Evolutionary conservation across 306 rosid genomes (phyloP).

Genomic region (Calophaca sinica): DNA sequence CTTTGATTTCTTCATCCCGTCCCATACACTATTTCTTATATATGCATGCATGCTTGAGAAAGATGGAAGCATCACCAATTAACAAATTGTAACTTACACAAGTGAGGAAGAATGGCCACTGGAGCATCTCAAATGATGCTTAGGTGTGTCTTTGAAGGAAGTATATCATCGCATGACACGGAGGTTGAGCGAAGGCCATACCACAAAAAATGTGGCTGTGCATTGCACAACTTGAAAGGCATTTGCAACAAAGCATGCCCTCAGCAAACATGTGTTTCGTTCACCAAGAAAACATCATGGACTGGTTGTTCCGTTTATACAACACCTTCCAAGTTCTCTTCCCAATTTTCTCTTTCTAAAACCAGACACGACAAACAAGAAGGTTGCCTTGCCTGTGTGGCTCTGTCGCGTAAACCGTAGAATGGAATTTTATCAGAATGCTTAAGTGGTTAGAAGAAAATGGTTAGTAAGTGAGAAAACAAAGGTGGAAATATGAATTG

Average conservation of each 20-base stretch:
- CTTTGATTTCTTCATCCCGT: slow-evolving; percentile 45
- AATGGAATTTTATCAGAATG: background rate
- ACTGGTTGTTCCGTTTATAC: slow-evolving; percentile 26
- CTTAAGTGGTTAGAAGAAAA: too few species aligned
- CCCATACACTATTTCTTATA: too few species aligned
- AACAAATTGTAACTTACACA: background rate
- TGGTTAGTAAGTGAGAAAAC: too few species aligned
- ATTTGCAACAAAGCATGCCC: slow-evolving; percentile 36
- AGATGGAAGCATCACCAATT: slow-evolving; percentile 2
- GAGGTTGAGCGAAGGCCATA: slow-evolving; percentile 74
- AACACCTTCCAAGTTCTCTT: slow-evolving; percentile 37
- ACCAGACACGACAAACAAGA: background rate
- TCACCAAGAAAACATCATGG: slow-evolving; percentile 56
- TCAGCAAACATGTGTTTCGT: slow-evolving; percentile 45
- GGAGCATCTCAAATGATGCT: slow-evolving; percentile 54
- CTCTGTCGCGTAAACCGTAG: background rate
- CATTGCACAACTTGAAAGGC: slow-evolving; percentile 58
- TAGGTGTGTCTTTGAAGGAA: slow-evolving; percentile 63
- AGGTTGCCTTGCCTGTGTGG: background rate
- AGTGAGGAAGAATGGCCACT: slow-evolving; percentile 46
- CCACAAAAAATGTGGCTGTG: slow-evolving; percentile 84
- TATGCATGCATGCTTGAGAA: background rate
- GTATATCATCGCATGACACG: slow-evolving; percentile 59
- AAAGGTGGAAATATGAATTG: too few species aligned
- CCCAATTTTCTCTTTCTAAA: slow-evolving; percentile 29